Base-by-base conservation (phyloP, 176 grass and related monocot species). In the Oryza glaberrima region DNA sequence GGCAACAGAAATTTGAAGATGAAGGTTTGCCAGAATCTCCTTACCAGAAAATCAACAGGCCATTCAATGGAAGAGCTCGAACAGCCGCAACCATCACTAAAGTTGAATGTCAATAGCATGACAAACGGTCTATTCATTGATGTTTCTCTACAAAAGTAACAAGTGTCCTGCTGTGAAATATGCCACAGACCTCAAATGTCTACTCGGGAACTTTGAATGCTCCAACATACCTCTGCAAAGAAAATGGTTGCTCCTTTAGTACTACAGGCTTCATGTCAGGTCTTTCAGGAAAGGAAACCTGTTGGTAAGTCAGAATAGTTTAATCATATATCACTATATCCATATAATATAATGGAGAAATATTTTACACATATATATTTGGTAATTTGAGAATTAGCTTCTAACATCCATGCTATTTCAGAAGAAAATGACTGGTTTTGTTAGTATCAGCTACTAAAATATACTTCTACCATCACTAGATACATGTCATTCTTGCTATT, bases 251-350 rank as follows among this genome's bases (percentile, higher is more conserved):
- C 87, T 95, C 82, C 67, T 86, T 85, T 35, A 98, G 80, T 64
- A 94, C 72, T 81, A 90, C 89, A 35, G 88, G 51, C 61, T 98
- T 95, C 85, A 98, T 84, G 72, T 98, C 93, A 77, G 96, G 74
- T 86, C 96, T 88, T 60, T 95, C 89, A 25, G 96, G 96, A 79
- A 98, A 98, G 36, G 91, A 90, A 85, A 98, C 77, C 95, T 98
- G 88, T 86, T 52, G 73, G 51, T 17, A 74, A 43, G 67, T 72
- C 72, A 79, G 12, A 85, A 78, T 11, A 32, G 12, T 65, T 75
- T 77, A 26, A 58, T 41, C 67, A 65, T 67, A 56, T 67, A 79
- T 58, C 25, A 56, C 51, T 54, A 54, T 54, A 54, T 54, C 12
- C 51, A 19, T 6, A 54, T 1, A 4, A 48, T 48, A 48, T 48